phyloP scores from a whole-genome alignment of 1,284 basidiomycete genomes.

The Ganoderma leucocontextum region DNA sequence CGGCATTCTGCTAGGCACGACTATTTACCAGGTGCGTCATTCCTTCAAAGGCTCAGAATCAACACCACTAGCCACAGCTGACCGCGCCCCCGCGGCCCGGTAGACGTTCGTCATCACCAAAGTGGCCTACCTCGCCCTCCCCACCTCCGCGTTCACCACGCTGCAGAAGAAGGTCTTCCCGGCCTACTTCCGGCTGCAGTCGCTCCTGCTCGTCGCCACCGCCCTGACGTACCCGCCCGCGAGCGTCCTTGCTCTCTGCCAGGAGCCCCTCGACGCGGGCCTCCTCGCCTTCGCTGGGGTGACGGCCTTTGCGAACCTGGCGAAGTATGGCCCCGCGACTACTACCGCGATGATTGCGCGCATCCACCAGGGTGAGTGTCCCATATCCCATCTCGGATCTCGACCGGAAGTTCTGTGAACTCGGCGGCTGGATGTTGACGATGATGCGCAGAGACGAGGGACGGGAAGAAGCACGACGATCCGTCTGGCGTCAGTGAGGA shows the following conservation, averaged over 20 bases:
- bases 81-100: not conserved
- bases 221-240: not conserved
- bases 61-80: not conserved
- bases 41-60: not conserved
- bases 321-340: not conserved
- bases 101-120: not conserved
- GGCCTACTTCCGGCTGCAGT: not conserved
- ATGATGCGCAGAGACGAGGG: not conserved
- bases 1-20: not conserved
- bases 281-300: not conserved
- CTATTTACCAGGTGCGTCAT: not conserved
- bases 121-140: not conserved
- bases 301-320: not conserved
- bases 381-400: not conserved
- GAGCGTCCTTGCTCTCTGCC: not conserved
- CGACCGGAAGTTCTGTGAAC: not conserved
- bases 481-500: not conserved
- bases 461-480: slow-evolving; percentile 5
- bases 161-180: slow-evolving; percentile 1
- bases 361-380: not conserved
- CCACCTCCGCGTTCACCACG: slow-evolving; percentile 1
- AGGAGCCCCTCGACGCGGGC: not conserved
- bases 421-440: not conserved
- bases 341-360: not conserved
- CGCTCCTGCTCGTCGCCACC: not conserved